Base-by-base conservation (phyloP, 2,329 filamentous ascomycete species). In the Penicillium sp. region DNA sequence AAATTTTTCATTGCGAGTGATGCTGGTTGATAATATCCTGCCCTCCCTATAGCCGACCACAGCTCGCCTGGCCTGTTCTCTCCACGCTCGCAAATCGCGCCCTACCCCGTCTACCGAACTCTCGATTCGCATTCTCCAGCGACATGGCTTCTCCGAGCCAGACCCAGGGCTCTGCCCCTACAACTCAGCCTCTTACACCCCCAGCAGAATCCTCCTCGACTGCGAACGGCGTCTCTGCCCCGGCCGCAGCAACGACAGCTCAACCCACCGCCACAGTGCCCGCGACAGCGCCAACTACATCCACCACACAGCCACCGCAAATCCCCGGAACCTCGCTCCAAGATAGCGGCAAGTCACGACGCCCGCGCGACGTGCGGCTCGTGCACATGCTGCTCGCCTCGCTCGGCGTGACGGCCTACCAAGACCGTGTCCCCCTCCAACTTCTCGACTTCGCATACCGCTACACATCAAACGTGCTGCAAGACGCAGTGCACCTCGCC, bases 361-460 rank as follows among this genome's bases (percentile, higher is more conserved):
- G 71, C 13, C 72, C 72, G 16, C 69, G 72, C 48, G 73, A 75
- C 51, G 69, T 73, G 29, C 71, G 73, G 15, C 59, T 75, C 36
- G 68, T 75, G 32, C 72, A 75, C 48, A 72, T 75, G 58, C 63
- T 75, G 28, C 70, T 75, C 33, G 67, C 70, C 37, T 69, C 69
- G 1, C 64, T 71, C 16, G 73, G 73, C 25, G 69, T 75, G 30
- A 70, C 63, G 11, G 64, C 71, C 10, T 75, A 75, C 55, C 72
- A 75, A 59, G 72, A 75, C 50, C 70, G 72, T n/a, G 71, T 75
- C 1, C 72, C 72, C 1, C 62, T 75, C 3, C 72, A 75, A 50
- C 67, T 75, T 26, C 69, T 75, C 56, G 72, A 75, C 47, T 75
- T 75, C 49, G 73, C 71, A 34, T 74, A 75, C 62, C 69, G 73